Percentiles rank a stretch among this genome's conserved stretches.
Evolutionary conservation across 2,329 filamentous ascomycete species (phyloP).

Genomic region (Claviceps maximensis): DNA sequence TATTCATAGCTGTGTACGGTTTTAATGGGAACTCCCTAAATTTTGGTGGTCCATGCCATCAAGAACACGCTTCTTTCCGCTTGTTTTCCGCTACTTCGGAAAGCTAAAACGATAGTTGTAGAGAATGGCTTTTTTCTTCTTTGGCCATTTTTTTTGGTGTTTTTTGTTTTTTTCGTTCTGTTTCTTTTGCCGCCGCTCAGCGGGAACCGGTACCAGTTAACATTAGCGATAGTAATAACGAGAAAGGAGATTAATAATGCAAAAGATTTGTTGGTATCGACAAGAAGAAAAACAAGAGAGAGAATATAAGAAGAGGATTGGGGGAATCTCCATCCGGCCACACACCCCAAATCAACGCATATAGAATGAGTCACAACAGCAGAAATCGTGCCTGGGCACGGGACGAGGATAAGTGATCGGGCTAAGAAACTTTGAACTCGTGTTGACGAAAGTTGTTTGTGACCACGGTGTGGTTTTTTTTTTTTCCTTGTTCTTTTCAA

Average conservation of each 20-base stretch:
- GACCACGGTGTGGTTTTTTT: not conserved
- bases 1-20: not conserved
- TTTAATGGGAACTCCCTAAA: not conserved
- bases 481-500: conserved; percentile 15
- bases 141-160: not conserved
- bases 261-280: conserved; percentile 14
- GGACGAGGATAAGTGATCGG: not conserved
- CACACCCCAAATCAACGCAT: conserved; percentile 11
- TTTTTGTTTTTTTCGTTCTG: not conserved
- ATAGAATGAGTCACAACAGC: not conserved
- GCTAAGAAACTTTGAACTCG: not conserved
- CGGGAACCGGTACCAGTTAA: not conserved
- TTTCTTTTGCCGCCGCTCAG: not conserved
- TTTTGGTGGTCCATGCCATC: not conserved
- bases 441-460: not conserved
- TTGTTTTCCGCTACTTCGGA: not conserved
- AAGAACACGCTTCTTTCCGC: conserved; percentile 2
- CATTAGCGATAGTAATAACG: conserved; percentile 3
- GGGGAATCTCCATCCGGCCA: conserved; percentile 6
- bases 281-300: conserved; percentile 2
- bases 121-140: not conserved
- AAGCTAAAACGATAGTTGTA: not conserved
- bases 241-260: not conserved
- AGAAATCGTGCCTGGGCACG: not conserved
- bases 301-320: not conserved